Percentiles rank a stretch among this genome's conserved stretches.
Conservation (phyloP, 1,284 basidiomycete genomes). For the Cutaneotrichosporon mucoides region DNA sequence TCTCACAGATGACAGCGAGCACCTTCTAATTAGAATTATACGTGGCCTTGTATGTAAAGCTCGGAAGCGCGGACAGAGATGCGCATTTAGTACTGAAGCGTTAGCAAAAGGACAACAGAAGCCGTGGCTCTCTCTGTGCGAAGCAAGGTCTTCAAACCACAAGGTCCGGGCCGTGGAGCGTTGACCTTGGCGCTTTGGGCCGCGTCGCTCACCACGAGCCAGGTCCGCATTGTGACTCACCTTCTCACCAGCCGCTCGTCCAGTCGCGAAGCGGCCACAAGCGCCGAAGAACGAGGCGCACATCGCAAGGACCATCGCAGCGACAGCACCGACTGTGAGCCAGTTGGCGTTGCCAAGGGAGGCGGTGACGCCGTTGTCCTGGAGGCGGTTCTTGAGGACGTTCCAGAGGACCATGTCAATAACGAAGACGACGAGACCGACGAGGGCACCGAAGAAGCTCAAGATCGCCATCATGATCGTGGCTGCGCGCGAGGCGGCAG, state of each 20-base stretch:
- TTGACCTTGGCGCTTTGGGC: no score
- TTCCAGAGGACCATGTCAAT: constrained; percentile 76
- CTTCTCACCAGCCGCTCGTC: constrained; percentile 48
- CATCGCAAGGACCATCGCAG: constrained; percentile 62
- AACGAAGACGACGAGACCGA: constrained; percentile 64
- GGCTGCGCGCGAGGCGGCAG: constrained; percentile 60
- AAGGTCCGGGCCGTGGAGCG: no score
- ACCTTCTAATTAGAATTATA: no score
- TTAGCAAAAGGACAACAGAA: no score
- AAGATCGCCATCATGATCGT: constrained; percentile 70
- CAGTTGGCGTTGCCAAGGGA: constrained; percentile 46
- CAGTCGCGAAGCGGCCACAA: constrained; percentile 58
- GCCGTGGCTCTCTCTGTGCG: no score
- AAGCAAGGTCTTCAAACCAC: no score
- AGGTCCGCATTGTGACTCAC: not conserved
- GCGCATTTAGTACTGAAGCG: not conserved
- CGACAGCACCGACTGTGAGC: constrained; percentile 68
- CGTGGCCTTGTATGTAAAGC: no score
- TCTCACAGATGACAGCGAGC: no score
- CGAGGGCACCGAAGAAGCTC: constrained; percentile 60
- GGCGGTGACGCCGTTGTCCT: constrained; percentile 52
- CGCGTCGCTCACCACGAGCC: not conserved
- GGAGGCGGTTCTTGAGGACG: constrained; percentile 60
- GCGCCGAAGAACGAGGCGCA: constrained; percentile 63
- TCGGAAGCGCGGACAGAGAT: no score